Base-by-base conservation (phyloP, 192 early-diverging fungal genomes). In the Backusella macrospora region DNA sequence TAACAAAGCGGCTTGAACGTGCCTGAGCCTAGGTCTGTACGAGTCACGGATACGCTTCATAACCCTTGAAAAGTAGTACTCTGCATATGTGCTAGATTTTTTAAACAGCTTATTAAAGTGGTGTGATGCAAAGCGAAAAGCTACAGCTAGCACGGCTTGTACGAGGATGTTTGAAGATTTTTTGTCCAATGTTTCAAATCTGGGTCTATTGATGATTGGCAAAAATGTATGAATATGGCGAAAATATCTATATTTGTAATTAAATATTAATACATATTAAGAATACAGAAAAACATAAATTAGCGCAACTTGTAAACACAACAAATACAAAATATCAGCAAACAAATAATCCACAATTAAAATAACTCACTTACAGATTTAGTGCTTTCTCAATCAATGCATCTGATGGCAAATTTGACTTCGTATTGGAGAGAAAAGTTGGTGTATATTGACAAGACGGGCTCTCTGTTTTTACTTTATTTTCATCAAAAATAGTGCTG, bases 231-330 rank as follows among this genome's bases (percentile, higher is more conserved):
- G 79, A 23, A 80, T 48, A 40, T 70, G 68, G 40, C 43, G 47
- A 70, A 80, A 76, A 71, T 76, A 80, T 44, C 79, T 80, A 49
- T 67, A 21, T 68, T 68, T 68, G 67, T 59, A 59, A 52, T 59
- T 59, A 13, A 59, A 59, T 5, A 10, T 23, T 59, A 21, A 21
- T 67, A 40, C 10, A 70, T 44, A 70, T 37, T 68, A 71, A 34
- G 65, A 71, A 65, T 48, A 39, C 52, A 49, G 46, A 70, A 62
- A 64, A 64, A 34, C n/a, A 52, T 34, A 71, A 49, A 71, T 44
- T 45, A 46, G 18, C 21, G 46, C 68, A 49, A 59, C 21, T 48
- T 12, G 18, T 47, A 43, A 26, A 43, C 23, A 34, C 23, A 45
- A 68, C 37, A 40, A 46, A 46, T 15, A 68, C 7, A 65, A 65